phyloP scores from a whole-genome alignment of 2,329 filamentous ascomycete genomes.

The Arthrobotrys entomopaga region DNA sequence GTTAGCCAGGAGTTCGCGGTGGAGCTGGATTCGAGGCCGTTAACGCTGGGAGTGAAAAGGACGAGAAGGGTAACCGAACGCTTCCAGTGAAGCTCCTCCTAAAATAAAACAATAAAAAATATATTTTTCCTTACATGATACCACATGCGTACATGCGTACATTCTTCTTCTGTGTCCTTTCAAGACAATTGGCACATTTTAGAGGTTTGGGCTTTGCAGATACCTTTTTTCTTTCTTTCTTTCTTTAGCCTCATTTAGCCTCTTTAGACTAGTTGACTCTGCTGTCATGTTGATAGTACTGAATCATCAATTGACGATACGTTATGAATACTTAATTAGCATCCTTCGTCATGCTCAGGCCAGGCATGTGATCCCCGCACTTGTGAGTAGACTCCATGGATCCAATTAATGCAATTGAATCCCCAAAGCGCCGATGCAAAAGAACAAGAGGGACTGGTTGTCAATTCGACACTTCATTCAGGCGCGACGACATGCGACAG shows the following conservation, averaged over 20 bases:
- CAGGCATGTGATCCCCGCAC: too few species aligned
- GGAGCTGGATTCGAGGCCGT: constrained; percentile 47
- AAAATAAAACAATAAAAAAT: constrained; percentile 1
- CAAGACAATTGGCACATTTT: neutral
- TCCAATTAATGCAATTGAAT: too few species aligned
- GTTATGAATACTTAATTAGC: too few species aligned
- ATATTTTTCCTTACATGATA: constrained; percentile 24
- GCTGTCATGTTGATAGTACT: too few species aligned
- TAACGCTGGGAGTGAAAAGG: constrained; percentile 35
- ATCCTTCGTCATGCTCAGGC: too few species aligned
- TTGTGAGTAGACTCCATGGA: too few species aligned
- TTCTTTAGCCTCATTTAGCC: too few species aligned
- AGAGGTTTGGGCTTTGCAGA: neutral
- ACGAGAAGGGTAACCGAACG: constrained; percentile 27
- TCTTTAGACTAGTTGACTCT: too few species aligned
- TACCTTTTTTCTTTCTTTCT: neutral
- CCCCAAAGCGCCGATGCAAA: too few species aligned
- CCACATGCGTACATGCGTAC: constrained; percentile 17
- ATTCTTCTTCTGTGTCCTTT: constrained; percentile 5
- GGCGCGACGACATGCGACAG: neutral
- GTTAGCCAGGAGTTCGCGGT: constrained; percentile 50
- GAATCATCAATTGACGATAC: too few species aligned
- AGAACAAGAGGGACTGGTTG: neutral
- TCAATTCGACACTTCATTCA: constrained; percentile 4
- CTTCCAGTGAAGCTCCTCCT: constrained; percentile 24